These are phyloP conservation scores for Tetrahymena thermophila DNA, from an alignment of 73 alveolate species.

Conservation along the genomic window DNA sequence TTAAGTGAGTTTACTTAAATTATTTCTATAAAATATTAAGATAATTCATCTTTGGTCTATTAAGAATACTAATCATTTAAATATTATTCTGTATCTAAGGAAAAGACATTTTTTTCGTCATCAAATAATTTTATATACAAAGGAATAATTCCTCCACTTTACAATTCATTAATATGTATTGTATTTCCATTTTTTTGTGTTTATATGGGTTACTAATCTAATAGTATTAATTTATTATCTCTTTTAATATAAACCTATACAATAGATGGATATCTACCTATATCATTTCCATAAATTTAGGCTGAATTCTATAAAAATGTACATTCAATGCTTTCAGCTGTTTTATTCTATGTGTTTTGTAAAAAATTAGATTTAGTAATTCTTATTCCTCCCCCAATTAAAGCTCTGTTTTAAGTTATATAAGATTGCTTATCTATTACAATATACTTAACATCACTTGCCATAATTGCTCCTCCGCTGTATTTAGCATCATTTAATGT, in stretches of 20 bases:
- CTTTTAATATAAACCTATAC: neutral
- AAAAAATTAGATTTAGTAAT: neutral
- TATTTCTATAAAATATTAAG: neutral
- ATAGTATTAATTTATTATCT: neutral
- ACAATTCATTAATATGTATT: neutral
- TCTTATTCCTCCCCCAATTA: neutral
- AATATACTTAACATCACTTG: neutral
- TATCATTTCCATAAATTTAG: neutral
- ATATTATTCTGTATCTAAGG: neutral
- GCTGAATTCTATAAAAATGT: neutral
- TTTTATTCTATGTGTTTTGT: neutral
- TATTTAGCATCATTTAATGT: neutral
- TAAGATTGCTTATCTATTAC: neutral
- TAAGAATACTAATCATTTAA: neutral
- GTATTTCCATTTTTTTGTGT: neutral
- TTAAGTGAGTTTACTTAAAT: neutral
- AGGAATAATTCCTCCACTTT: neutral
- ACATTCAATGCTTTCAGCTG: neutral
- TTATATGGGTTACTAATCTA: neutral
- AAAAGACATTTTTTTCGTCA: neutral
- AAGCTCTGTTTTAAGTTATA: neutral
- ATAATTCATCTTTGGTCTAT: neutral
- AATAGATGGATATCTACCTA: neutral
- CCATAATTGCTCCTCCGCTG: neutral
- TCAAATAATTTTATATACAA: neutral